Evolutionary conservation across 2,329 filamentous ascomycete species (phyloP).

Genomic region (Pseudogymnoascus sp.): DNA sequence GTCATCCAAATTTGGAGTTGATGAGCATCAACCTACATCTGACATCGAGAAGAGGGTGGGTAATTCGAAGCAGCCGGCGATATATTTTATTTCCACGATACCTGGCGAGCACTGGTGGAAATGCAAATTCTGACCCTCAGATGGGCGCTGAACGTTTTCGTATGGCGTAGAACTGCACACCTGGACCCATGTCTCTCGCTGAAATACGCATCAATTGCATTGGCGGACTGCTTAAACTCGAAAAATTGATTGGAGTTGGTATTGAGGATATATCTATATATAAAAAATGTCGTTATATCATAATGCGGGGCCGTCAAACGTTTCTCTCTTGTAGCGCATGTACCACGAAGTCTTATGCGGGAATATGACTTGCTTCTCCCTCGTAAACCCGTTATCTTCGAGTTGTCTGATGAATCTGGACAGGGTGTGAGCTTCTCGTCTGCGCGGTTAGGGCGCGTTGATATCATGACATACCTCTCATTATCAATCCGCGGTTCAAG

Average conservation of each 20-base stretch:
- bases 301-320: constrained; percentile 63
- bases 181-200: neutral
- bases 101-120: neutral
- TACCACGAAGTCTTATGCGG: constrained; percentile 90
- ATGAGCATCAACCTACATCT: neutral
- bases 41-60: neutral
- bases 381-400: constrained; percentile 70
- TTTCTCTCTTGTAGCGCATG: constrained; percentile 72
- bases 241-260: neutral
- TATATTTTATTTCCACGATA: neutral
- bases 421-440: constrained; percentile 35
- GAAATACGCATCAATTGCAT: neutral
- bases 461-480: constrained; percentile 56
- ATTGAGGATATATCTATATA: neutral
- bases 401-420: constrained; percentile 61
- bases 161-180: neutral
- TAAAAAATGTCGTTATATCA: constrained; percentile 17
- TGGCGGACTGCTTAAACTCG: neutral
- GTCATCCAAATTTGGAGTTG: neutral
- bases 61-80: neutral
- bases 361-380: constrained; percentile 79
- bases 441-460: no score
- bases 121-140: neutral
- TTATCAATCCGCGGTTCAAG: constrained; percentile 92
- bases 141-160: neutral